phyloP scores from a whole-genome alignment of 106 monocot genomes.

The Cymbidium sinense region DNA sequence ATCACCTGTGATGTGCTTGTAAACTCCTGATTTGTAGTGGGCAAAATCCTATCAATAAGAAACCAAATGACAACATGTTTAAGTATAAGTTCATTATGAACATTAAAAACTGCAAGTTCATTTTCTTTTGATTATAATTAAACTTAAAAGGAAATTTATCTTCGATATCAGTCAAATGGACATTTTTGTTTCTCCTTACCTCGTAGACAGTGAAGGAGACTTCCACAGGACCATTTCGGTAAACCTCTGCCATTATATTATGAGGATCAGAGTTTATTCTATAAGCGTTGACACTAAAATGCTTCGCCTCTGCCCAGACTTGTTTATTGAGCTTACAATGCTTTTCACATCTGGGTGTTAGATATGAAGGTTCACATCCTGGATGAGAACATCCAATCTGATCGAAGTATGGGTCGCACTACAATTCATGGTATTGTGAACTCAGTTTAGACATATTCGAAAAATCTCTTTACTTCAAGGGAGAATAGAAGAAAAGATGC shows the following conservation, averaged over 20 bases:
- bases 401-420: conserved; percentile 99
- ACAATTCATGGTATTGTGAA: conserved; percentile 16
- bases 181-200: conserved; percentile 29
- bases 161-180: neutral
- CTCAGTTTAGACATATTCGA: too few species aligned
- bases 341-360: conserved; percentile 74
- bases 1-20: conserved; percentile 80
- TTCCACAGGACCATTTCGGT: conserved; percentile 86
- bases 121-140: too few species aligned
- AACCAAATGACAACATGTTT: too few species aligned
- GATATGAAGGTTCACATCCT: conserved; percentile 81
- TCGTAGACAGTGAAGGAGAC: conserved; percentile 94
- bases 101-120: too few species aligned
- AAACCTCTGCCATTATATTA: conserved; percentile 93
- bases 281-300: conserved; percentile 74
- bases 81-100: too few species aligned
- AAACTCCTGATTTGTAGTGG: conserved; percentile 92
- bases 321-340: conserved; percentile 68
- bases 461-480: too few species aligned
- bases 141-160: too few species aligned
- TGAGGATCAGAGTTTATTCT: conserved; percentile 54
- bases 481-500: neutral
- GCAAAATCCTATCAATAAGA: conserved; percentile 70
- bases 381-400: conserved; percentile 80
- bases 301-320: conserved; percentile 68